Conservation (phyloP, 2,329 filamentous ascomycete species). For the Diaporthe ilicicola region DNA sequence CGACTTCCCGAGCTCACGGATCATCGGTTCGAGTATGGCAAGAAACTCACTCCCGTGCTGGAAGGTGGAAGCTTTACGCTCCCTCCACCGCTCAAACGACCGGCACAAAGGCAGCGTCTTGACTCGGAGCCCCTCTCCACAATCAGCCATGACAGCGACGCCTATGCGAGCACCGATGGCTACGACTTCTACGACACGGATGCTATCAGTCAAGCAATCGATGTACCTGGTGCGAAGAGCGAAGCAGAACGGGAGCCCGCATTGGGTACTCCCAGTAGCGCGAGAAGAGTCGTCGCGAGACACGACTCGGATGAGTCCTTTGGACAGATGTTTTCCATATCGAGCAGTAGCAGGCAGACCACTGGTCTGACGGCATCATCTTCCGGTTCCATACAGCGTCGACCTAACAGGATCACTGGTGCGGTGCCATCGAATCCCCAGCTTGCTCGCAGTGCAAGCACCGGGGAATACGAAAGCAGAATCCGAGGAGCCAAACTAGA, state of each 20-base stretch:
- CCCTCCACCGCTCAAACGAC: conserved; percentile 49
- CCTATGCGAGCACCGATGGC: conserved; percentile 63
- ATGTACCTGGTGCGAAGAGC: conserved; percentile 56
- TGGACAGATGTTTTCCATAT: conserved; percentile 66
- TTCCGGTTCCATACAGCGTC: conserved; percentile 38
- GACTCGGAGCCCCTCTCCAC: conserved; percentile 61
- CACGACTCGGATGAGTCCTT: conserved; percentile 69
- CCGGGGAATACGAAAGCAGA: conserved; percentile 54
- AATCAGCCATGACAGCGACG: conserved; percentile 59
- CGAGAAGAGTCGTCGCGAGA: conserved; percentile 45
- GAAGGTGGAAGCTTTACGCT: conserved; percentile 61
- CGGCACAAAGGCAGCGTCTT: conserved; percentile 51
- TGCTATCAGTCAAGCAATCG: conserved; percentile 59
- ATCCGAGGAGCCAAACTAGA: conserved; percentile 47
- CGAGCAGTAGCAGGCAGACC: conserved; percentile 55
- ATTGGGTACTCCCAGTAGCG: conserved; percentile 41
- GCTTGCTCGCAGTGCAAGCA: conserved; percentile 40
- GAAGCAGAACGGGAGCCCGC: conserved; percentile 46
- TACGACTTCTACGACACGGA: conserved; percentile 74
- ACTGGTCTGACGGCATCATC: conserved; percentile 49
- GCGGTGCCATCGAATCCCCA: conserved; percentile 2
- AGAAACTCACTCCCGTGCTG: conserved; percentile 55
- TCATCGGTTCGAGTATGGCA: conserved; percentile 44
- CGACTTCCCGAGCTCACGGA: conserved; percentile 33
- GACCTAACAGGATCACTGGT: conserved; percentile 3